Percentiles rank a stretch among this genome's conserved stretches.
These are phyloP conservation scores for Cordyceps militaris DNA, from an alignment of 2,329 filamentous ascomycete genomes.

Conservation along the genomic window DNA sequence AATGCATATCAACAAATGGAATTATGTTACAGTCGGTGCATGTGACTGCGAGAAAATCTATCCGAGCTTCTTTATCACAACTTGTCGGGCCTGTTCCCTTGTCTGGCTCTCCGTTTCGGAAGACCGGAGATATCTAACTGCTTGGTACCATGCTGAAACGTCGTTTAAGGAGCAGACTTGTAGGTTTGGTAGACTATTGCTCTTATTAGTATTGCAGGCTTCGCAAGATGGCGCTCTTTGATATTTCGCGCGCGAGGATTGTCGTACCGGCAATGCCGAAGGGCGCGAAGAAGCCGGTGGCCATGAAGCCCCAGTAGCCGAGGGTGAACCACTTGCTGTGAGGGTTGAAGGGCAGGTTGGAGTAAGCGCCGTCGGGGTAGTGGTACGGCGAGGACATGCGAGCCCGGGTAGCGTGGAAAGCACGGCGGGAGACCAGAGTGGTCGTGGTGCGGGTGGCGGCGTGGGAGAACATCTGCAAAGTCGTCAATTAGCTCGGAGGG, in stretches of 20 bases:
- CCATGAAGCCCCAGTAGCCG: conserved; percentile 71
- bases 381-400: conserved; percentile 90
- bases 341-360: conserved; percentile 96
- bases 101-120: background rate
- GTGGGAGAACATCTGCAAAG: conserved; percentile 72
- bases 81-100: background rate
- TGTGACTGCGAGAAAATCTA: conserved; percentile 13
- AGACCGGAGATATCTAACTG: background rate
- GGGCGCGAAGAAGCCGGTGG: conserved; percentile 50
- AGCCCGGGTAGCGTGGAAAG: conserved; percentile 85
- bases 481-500: conserved; percentile 33
- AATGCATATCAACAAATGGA: conserved; percentile 10
- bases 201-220: conserved; percentile 16
- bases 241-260: conserved; percentile 20
- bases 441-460: conserved; percentile 58
- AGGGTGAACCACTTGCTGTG: conserved; percentile 77
- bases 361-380: conserved; percentile 92
- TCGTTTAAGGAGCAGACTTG: conserved; percentile 31
- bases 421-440: conserved; percentile 73
- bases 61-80: conserved; percentile 13
- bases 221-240: background rate
- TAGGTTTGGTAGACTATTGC: conserved; percentile 41
- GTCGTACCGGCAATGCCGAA: conserved; percentile 53
- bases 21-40: conserved; percentile 14
- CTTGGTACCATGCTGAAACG: background rate